Conservation (phyloP, 495 filamentous ascomycete species). For the Penicillium angulare region DNA sequence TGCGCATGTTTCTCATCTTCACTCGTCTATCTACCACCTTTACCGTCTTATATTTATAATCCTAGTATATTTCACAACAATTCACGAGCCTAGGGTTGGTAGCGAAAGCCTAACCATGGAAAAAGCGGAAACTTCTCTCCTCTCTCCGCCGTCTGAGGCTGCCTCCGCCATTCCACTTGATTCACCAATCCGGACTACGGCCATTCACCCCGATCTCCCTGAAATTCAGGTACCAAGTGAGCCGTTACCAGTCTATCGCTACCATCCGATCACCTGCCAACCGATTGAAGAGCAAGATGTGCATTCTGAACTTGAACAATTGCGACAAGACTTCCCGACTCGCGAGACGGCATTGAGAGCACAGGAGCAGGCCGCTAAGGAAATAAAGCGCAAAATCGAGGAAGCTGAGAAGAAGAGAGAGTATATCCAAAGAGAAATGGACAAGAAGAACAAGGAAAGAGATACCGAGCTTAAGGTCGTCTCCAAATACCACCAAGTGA, state of each 20-base stretch:
- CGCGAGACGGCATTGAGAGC: constrained; percentile 38
- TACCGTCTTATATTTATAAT: not conserved
- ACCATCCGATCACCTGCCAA: constrained; percentile 42
- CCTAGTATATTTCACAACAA: not conserved
- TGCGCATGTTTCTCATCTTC: not conserved
- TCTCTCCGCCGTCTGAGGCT: constrained; percentile 36
- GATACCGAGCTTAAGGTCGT: constrained; percentile 47
- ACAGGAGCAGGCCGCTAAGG: constrained; percentile 38
- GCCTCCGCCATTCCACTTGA: constrained; percentile 30
- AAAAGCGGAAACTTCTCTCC: constrained; percentile 23
- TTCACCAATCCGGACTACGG: constrained; percentile 35
- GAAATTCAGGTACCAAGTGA: constrained; percentile 39
- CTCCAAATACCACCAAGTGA: constrained; percentile 44
- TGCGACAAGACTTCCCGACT: constrained; percentile 39
- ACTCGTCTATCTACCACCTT: not conserved
- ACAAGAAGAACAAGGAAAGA: constrained; percentile 46
- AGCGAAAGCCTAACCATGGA: constrained; percentile 15
- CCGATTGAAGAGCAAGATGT: constrained; percentile 31
- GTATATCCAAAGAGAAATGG: constrained; percentile 41
- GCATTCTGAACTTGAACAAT: constrained; percentile 32
- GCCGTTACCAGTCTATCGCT: constrained; percentile 30
- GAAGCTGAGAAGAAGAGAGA: constrained; percentile 40
- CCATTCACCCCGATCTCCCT: constrained; percentile 42
- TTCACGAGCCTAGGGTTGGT: not conserved
- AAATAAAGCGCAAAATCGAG: constrained; percentile 40